Evolutionary conservation across 2,329 filamentous ascomycete species (phyloP), one percentile per base, ranked within the genome.

Genomic region (Gnomoniopsis smithogilvyi): DNA sequence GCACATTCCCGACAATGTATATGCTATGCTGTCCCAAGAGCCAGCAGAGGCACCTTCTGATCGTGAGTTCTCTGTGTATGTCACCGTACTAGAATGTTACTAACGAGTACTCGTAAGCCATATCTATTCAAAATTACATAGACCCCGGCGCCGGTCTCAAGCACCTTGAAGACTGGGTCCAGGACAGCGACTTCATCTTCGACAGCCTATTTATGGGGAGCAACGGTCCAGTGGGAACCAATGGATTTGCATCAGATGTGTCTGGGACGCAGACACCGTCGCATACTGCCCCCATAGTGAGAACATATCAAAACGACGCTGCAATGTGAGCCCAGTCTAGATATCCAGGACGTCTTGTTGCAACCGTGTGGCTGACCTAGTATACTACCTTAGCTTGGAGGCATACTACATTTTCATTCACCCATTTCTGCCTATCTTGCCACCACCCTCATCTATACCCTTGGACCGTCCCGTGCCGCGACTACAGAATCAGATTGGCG

Each of bases 391-490:
- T 19, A 70, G 67, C 50, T 68, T 81, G 21, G 75, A 79, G 59
- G 79, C 78, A 3, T 82, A 82, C 65, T 82, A 82, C 61, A 73
- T 78, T 57, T 82, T 76, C 72, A 78, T 81, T 57, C 79, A 82
- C 60, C 74, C 77, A 0, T 81, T 74, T 59, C 76, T 81, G 19
- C 79, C 79, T 3, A 78, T 81, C 38, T 66, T 82, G 2, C 79
- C 79, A 14, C 70, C 79, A 2, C 77, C 78, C 6, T 67, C 68
- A 21, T 61, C 61, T 30, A 61, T 66, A 30, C 67, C 74, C 14
- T 62, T 69, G 34, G 75, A 73, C 59, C 68, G 73, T 54, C 67
- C 72, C 6, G 60, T 70, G 1, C 65, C 71, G 4, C 63, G 74
- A 6, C 63, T 72, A 14, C 74, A 78, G 58, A 72, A 67, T 51